phyloP scores from a whole-genome alignment of 2,329 filamentous ascomycete species.

The Aspergillus candidus region DNA sequence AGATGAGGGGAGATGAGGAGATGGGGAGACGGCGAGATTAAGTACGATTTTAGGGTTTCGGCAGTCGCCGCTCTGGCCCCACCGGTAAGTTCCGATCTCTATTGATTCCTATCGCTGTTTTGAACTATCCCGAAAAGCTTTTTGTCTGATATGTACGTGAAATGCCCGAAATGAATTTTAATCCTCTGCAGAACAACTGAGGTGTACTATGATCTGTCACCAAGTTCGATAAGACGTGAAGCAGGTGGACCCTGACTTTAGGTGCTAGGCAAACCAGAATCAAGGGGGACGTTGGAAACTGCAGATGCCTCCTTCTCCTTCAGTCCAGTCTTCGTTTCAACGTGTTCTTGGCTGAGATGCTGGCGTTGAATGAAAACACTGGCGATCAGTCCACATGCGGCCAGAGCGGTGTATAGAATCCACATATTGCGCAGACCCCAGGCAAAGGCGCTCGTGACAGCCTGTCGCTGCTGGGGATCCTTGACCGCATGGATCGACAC shows the following conservation, averaged over 20 bases:
- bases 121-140: no score
- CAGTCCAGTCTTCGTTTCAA: constrained; percentile 17
- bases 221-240: no score
- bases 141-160: no score
- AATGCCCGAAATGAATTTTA: no score
- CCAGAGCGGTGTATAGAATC: constrained; percentile 36
- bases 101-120: no score
- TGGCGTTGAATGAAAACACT: constrained; percentile 24
- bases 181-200: no score
- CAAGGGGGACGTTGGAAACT: no score
- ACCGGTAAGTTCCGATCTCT: not conserved
- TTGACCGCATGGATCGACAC: constrained; percentile 37
- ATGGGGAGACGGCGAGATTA: not conserved
- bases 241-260: no score
- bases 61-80: constrained; percentile 6
- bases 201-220: no score
- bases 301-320: constrained; percentile 11
- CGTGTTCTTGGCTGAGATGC: constrained; percentile 16
- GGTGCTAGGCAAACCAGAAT: no score
- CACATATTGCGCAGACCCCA: constrained; percentile 43
- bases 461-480: constrained; percentile 34
- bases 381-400: constrained; percentile 23
- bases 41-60: constrained; percentile 2
- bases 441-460: constrained; percentile 43
- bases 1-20: not conserved